Conservation (phyloP, 1,284 basidiomycete genomes). For the Tilletia caries region DNA sequence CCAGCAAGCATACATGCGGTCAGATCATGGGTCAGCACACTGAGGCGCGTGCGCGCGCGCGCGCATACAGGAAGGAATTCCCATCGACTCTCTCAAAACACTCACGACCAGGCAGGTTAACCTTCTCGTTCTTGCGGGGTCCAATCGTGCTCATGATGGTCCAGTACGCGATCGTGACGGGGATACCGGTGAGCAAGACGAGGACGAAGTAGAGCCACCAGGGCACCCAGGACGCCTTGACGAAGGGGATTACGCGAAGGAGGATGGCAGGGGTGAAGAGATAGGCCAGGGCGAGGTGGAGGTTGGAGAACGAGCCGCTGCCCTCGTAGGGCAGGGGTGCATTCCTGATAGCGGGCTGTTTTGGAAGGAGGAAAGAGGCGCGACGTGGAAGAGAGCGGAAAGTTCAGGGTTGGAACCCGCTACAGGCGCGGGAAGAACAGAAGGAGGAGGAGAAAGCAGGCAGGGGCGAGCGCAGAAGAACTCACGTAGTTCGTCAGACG, state of each 20-base stretch:
- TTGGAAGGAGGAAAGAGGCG: not conserved
- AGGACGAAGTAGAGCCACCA: conserved; percentile 57
- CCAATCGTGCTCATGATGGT: conserved; percentile 78
- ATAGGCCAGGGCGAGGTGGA: conserved; percentile 68
- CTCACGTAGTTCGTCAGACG: conserved; percentile 47
- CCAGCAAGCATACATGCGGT: not conserved
- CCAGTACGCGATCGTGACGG: conserved; percentile 85
- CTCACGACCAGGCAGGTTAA: conserved; percentile 67
- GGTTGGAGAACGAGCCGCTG: conserved; percentile 55
- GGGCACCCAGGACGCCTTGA: conserved; percentile 49
- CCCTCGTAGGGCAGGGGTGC: conserved; percentile 51
- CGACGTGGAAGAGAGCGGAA: not conserved
- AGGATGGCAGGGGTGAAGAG: conserved; percentile 47
- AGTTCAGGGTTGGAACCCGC: not conserved
- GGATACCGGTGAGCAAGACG: conserved; percentile 69
- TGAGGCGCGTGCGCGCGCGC: no score
- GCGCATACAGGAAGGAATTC: no score
- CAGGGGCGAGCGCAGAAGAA: no score
- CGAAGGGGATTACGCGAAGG: conserved; percentile 48
- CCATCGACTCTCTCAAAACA: no score
- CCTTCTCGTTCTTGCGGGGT: conserved; percentile 78
- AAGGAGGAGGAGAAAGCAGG: not conserved
- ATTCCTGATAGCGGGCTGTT: conserved; percentile 45
- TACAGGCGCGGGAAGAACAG: not conserved
- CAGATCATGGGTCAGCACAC: not conserved